A percentile compares a stretch with the other conserved stretches of the same genome.
These are phyloP conservation scores for Coccomyxa sp. DNA, from an alignment of 139 green algal genomes.

Conservation along the genomic window DNA sequence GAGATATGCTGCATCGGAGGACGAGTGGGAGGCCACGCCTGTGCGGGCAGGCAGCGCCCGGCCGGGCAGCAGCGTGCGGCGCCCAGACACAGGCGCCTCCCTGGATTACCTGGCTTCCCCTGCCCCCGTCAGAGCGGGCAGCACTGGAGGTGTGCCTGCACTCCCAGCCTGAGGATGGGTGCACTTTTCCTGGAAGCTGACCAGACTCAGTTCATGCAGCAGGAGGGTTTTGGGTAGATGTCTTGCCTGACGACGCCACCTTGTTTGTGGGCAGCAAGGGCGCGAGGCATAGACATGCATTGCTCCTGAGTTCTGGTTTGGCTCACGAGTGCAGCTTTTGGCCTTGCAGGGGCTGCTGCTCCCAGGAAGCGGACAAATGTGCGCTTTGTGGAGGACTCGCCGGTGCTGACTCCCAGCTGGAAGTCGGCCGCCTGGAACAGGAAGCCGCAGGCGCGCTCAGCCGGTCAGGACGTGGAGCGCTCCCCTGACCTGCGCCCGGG, in stretches of 20 bases:
- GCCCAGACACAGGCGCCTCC: constrained; percentile 13
- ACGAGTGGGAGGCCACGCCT: constrained; percentile 64
- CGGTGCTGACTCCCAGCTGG: constrained; percentile 67
- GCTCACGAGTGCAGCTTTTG: neutral
- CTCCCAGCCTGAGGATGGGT: too few relatives aligned
- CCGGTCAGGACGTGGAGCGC: constrained; percentile 26
- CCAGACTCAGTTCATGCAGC: neutral
- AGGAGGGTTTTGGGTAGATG: neutral
- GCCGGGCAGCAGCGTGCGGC: neutral
- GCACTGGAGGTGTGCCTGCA: constrained; percentile 7
- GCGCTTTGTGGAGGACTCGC: constrained; percentile 55
- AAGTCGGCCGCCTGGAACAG: constrained; percentile 55
- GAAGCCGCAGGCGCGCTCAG: constrained; percentile 9
- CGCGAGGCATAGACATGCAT: neutral
- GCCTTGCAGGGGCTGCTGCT: neutral
- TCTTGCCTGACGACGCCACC: neutral
- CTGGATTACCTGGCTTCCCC: constrained; percentile 20
- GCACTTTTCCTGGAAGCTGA: neutral
- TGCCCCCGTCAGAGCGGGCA: constrained; percentile 20
- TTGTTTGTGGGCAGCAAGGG: neutral
- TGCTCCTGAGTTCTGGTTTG: neutral
- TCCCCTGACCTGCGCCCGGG: constrained; percentile 50
- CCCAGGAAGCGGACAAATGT: constrained; percentile 39
- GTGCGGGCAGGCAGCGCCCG: constrained; percentile 12
- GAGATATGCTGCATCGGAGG: constrained; percentile 10